Base-by-base conservation (phyloP, 371 early-diverging fungal genomes). In the Mortierella sp. region DNA sequence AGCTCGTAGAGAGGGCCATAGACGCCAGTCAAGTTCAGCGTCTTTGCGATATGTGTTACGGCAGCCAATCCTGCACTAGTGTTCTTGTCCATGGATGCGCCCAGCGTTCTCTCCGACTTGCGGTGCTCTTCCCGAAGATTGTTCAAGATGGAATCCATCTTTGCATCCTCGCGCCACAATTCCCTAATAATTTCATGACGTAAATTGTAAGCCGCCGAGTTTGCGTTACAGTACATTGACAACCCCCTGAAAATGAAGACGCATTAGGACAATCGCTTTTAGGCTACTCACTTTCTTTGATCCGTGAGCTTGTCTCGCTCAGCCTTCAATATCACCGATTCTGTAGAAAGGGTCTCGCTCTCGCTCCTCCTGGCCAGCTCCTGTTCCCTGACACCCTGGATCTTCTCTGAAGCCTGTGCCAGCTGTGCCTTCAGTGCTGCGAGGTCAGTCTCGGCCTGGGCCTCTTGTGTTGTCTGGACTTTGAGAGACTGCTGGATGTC, bases 1-100 rank as follows among this genome's bases (percentile, higher is more conserved):
- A 99, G 91, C 84, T 98, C 95, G 87, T 95, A 98, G 19, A 99
- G 89, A 11, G 98, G 97, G 0, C 99, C 99, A 86, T 97, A 95
- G 0, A 97, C 95, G 21, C 98, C 98, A 0, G 79, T 76, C 16
- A 98, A 76, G 24, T 92, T 90, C 44, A 92, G 90, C 8, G 91
- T 80, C 72, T 93, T 90, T 4, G 92, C 92, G 77, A 98, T 95
- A 31, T 90, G 89, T 8, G 89, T 74, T 24, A 98, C 92, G 24
- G 96, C 92, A 63, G 93, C 92, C 5, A 98, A 83, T 3, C 97
- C 98, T 42, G 89, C 89, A 74, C 93, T 91, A 0, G 94, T 96
- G 60, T 93, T 92, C 90, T 96, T 92, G 78, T 98, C 97, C 89
- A 98, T 94, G 1, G 95, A 92, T 21, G 94, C 89, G 55, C 94